Evolutionary conservation across 306 rosid genomes (phyloP).

Genomic region (Prosopis cineraria): DNA sequence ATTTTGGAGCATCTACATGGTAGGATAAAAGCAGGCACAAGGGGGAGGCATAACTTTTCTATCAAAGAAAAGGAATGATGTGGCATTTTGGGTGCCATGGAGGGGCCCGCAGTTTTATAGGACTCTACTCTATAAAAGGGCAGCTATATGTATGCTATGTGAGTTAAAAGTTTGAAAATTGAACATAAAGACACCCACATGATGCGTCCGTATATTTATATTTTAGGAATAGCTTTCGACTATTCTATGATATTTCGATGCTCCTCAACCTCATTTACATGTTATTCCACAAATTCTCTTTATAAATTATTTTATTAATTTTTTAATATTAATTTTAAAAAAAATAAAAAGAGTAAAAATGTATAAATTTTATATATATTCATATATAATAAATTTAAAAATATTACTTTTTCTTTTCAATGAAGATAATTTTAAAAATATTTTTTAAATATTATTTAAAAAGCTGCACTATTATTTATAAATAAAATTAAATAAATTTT

Average conservation of each 20-base stretch:
- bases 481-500: too few species aligned
- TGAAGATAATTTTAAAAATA: too few species aligned
- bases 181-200: neutral
- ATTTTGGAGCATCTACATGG: neutral
- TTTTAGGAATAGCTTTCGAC: neutral
- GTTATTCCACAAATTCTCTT: too few species aligned
- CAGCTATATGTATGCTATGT: neutral
- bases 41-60: neutral
- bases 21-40: neutral
- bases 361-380: too few species aligned
- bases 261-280: neutral
- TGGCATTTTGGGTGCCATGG: neutral
- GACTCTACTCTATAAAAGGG: neutral
- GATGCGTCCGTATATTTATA: neutral
- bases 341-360: too few species aligned
- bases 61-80: neutral
- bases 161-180: neutral
- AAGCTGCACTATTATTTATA: too few species aligned
- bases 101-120: neutral
- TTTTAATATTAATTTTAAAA: too few species aligned
- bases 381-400: too few species aligned
- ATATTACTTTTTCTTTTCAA: too few species aligned
- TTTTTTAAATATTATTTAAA: too few species aligned
- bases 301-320: too few species aligned
- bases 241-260: neutral